Conservation (phyloP, 2,329 filamentous ascomycete species). For the Alternaria burnsii region DNA sequence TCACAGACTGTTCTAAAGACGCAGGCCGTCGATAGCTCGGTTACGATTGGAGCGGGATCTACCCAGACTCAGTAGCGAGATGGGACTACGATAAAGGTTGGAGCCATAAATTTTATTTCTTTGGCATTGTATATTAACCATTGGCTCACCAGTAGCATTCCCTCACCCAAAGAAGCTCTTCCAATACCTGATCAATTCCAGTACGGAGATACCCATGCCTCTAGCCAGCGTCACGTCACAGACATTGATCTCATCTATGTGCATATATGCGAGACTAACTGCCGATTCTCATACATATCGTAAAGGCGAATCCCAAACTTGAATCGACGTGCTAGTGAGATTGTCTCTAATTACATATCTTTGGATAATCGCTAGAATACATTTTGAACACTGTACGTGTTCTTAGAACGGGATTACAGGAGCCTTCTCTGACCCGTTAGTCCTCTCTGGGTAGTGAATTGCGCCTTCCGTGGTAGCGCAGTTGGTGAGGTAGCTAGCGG, state of each 20-base stretch:
- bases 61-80: neutral
- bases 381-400: neutral
- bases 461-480: conserved; percentile 65
- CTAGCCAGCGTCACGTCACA: neutral
- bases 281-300: neutral
- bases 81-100: too few relatives aligned
- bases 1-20: conserved; percentile 2
- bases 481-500: conserved; percentile 58
- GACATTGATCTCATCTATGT: neutral
- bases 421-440: conserved; percentile 49
- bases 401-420: conserved; percentile 37
- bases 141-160: neutral
- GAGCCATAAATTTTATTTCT: neutral
- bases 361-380: neutral
- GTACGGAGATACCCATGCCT: neutral
- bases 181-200: neutral
- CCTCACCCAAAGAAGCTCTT: neutral
- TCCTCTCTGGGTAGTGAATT: conserved; percentile 64
- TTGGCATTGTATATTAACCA: neutral
- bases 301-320: too few relatives aligned
- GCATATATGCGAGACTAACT: neutral
- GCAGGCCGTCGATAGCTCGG: neutral
- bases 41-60: neutral
- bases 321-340: neutral
- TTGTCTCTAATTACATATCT: neutral